phyloP scores from a whole-genome alignment of 2,329 filamentous ascomycete species.

The Nemania serpens region DNA sequence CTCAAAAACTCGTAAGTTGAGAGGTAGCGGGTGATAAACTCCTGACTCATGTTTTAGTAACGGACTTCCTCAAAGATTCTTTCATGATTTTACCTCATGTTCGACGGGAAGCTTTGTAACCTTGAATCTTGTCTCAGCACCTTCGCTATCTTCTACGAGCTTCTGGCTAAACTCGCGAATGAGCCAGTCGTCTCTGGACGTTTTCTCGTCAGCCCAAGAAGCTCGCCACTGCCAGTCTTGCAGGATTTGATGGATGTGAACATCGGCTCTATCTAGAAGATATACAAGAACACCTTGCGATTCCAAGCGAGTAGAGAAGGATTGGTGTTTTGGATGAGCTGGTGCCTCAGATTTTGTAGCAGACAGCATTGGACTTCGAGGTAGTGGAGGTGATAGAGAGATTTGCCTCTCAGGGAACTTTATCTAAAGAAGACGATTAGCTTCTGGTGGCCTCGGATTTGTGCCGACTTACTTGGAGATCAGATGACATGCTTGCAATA shows the following conservation, averaged over 20 bases:
- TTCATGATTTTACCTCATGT: background rate
- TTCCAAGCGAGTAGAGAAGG: too few relatives aligned
- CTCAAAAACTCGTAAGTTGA: background rate
- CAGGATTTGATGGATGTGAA: background rate
- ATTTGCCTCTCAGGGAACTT: too few relatives aligned
- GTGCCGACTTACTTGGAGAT: too few relatives aligned
- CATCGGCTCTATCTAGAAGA: background rate
- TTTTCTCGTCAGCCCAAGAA: background rate
- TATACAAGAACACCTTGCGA: background rate
- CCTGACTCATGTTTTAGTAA: background rate
- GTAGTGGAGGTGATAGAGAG: too few relatives aligned
- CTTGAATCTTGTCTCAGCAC: too few relatives aligned
- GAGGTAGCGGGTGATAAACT: background rate
- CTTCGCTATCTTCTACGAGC: background rate
- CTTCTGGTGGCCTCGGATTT: too few relatives aligned
- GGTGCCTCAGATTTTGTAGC: background rate
- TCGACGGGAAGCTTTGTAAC: background rate
- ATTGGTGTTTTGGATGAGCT: background rate
- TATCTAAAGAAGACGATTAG: too few relatives aligned
- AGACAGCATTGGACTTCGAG: too few relatives aligned
- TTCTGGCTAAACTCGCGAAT: background rate
- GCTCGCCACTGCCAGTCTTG: conserved; percentile 2
- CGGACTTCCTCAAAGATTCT: background rate
- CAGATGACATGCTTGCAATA: too few relatives aligned
- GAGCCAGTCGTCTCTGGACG: background rate